phyloP scores from a whole-genome alignment of 2,329 filamentous ascomycete species.

The Sclerotinia trifoliorum region DNA sequence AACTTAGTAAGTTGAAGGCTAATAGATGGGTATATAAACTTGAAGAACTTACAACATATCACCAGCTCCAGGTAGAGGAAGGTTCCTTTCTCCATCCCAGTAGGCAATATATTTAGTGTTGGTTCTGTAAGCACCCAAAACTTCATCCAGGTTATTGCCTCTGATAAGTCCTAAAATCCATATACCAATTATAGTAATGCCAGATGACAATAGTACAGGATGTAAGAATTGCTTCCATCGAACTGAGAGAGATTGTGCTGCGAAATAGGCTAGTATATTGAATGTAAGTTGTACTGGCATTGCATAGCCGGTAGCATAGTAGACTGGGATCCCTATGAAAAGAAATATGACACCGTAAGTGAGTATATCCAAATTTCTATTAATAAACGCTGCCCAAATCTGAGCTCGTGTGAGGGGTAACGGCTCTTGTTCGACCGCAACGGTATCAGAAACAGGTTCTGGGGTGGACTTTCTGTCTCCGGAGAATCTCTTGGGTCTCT shows the following conservation, averaged over 20 bases:
- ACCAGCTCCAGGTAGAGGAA: constrained; percentile 51
- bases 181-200: constrained; percentile 51
- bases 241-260: constrained; percentile 49
- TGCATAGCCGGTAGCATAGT: constrained; percentile 53
- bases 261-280: constrained; percentile 53
- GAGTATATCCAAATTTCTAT: constrained; percentile 47
- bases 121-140: constrained; percentile 51
- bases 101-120: constrained; percentile 53
- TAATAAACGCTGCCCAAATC: constrained; percentile 50
- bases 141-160: constrained; percentile 44
- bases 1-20: not conserved
- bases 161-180: constrained; percentile 52
- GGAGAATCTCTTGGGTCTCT: constrained; percentile 32
- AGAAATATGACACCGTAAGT: constrained; percentile 49
- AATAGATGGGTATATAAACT: not conserved
- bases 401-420: constrained; percentile 48
- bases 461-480: constrained; percentile 25
- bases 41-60: constrained; percentile 47
- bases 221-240: constrained; percentile 54
- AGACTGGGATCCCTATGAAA: constrained; percentile 54
- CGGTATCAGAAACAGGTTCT: constrained; percentile 12
- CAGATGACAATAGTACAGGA: constrained; percentile 56
- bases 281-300: constrained; percentile 48
- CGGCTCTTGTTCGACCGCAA: constrained; percentile 43
- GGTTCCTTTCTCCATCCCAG: constrained; percentile 44